Base-by-base conservation (phyloP, 257 asterid genomes). In the Ligustrum vulgare region DNA sequence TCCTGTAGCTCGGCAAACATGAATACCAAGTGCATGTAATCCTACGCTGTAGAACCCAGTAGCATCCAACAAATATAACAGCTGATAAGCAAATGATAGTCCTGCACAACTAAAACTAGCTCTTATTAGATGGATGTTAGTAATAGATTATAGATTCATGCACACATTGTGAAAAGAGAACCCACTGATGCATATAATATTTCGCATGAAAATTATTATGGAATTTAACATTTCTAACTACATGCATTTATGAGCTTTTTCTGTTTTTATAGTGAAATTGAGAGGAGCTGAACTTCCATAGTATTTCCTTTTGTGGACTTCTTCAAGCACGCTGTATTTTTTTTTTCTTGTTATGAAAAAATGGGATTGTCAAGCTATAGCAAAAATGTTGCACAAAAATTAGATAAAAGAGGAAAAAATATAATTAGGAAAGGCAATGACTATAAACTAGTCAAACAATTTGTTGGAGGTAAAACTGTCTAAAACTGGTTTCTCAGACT, bases 1-100 rank as follows among this genome's bases (percentile, higher is more conserved):
- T 56, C 99, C 99, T 72, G 99, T 95, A 32, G 99, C 98, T 82
- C 98, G 96, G 72, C 98, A 95, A 79, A 95, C 97, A 84, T 95
- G 94, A 80, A 95, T 84, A 9, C 94, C 96, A 75, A 95, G 91
- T 64, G 93, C 98, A 82, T 93, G 98, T 72, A 95, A 83, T 82
- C 97, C 98, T 51, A 88, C 73, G 56, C 93, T 83, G 85, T 93
- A 93, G 86, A 95, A 95, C 79, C 98, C 97, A 41, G 97, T 95
- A 72, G 99, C 97, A 80, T 95, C 97, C 91, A 95, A 79, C 87
- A 95, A 84, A 84, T 91, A 95, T 78, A 95, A 85, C 31, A 95
- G 89, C 90, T 95, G 98, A 81, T 95, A 95, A 66, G 98, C 94
- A 87, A 95, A 95, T 32, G 90, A 89, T 15, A 91, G 81, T 78